phyloP scores from a whole-genome alignment of 2,329 filamentous ascomycete species.

The Ophiostoma sp. region DNA sequence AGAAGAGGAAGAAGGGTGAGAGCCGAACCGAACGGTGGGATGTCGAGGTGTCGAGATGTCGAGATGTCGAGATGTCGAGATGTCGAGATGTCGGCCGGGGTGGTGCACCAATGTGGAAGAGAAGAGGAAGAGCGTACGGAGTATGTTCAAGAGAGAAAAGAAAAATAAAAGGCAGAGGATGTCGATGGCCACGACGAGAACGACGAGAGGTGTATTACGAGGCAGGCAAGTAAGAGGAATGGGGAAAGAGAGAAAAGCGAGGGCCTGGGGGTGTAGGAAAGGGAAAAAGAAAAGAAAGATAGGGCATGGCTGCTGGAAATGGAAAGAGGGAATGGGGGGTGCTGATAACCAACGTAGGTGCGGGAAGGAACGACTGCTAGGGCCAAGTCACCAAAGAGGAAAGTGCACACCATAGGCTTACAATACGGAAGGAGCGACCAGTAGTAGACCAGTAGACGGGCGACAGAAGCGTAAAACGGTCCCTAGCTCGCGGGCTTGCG shows the following conservation, averaged over 20 bases:
- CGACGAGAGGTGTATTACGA: conserved; percentile 10
- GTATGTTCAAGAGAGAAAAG: conserved; percentile 1
- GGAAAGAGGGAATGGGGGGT: conserved; percentile 6
- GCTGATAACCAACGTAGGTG: not conserved
- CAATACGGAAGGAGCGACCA: conserved; percentile 3
- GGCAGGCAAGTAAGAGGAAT: conserved; percentile 7
- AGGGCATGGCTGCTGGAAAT: not conserved
- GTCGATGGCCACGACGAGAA: conserved; percentile 4
- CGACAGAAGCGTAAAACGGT: not conserved
- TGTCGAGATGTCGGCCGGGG: not conserved
- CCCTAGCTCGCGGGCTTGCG: not conserved
- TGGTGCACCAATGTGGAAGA: conserved; percentile 8
- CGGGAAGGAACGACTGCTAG: not conserved
- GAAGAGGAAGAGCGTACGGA: not conserved
- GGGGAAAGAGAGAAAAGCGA: conserved; percentile 12
- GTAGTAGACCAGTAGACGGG: not conserved
- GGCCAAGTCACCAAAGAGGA: not conserved
- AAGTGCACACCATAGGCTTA: not conserved
- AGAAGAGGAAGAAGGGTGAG: not conserved
- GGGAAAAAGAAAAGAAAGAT: conserved; percentile 8
- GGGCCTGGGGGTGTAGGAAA: conserved; percentile 6
- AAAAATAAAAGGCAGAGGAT: conserved; percentile 5
- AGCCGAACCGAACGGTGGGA: not conserved
- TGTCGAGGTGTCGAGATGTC: not conserved
- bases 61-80: not conserved